Percentiles rank a stretch among this genome's conserved stretches.
Evolutionary conservation across 148 eudicot genomes (phyloP).

Genomic region (Beta vulgaris): DNA sequence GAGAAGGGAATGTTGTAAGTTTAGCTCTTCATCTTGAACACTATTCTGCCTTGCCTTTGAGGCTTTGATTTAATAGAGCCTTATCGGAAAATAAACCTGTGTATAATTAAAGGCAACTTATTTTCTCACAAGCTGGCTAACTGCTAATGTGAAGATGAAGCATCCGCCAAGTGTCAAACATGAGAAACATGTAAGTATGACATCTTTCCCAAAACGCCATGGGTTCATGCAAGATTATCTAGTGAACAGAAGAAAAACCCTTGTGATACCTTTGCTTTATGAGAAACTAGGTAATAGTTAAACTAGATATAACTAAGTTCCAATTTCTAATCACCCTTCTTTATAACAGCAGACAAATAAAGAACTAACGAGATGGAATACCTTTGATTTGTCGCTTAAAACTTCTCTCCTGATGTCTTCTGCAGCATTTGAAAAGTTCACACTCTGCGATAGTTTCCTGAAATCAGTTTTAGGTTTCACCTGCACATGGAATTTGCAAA

Average conservation of each 20-base stretch:
- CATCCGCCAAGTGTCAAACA: no score
- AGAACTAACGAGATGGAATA: slow-evolving; percentile 6
- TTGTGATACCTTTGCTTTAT: not conserved
- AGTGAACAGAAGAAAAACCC: not conserved
- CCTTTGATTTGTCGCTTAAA: slow-evolving; percentile 26
- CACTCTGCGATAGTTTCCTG: slow-evolving; percentile 24
- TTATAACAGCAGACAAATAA: no score
- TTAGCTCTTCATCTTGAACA: no score
- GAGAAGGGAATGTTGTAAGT: no score
- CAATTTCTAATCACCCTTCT: not conserved
- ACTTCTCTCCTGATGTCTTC: slow-evolving; percentile 18
- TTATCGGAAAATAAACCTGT: no score
- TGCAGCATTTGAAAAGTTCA: slow-evolving; percentile 14
- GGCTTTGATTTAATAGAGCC: no score
- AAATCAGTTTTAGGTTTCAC: slow-evolving; percentile 22
- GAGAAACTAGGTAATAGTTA: not conserved
- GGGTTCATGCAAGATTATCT: not conserved
- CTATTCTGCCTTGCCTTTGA: no score
- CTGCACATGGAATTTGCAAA: slow-evolving; percentile 13
- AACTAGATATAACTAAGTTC: not conserved
- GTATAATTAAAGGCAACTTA: no score
- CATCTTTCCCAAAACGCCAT: no score
- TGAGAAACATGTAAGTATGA: not conserved
- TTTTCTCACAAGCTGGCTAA: no score
- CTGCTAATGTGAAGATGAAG: no score